Evolutionary conservation across 2,329 filamentous ascomycete genomes (phyloP).

Genomic region (Neopestalotiopsis clavispora): DNA sequence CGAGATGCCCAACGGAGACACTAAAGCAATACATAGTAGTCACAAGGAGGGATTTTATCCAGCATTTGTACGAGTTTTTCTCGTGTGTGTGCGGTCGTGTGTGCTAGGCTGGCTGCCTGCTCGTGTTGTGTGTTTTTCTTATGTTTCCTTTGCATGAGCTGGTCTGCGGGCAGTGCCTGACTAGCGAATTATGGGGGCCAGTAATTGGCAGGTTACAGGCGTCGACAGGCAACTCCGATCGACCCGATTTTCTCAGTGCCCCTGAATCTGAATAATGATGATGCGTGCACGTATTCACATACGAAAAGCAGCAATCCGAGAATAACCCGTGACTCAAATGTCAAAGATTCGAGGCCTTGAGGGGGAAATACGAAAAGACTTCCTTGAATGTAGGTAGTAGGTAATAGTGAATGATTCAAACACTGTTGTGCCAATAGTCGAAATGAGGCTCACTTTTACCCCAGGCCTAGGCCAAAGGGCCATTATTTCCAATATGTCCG

Average conservation of each 20-base stretch:
- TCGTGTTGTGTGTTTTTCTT: background rate
- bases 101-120: background rate
- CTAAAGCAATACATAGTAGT: no score
- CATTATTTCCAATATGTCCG: no score
- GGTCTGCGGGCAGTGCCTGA: background rate
- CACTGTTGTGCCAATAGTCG: background rate
- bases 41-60: background rate
- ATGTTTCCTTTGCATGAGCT: background rate
- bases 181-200: background rate
- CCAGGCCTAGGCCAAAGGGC: no score
- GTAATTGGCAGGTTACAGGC: background rate
- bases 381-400: background rate
- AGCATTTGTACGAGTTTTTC: background rate
- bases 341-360: background rate
- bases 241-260: background rate
- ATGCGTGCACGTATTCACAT: background rate
- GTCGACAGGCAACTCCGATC: background rate
- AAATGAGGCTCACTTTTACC: background rate
- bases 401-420: background rate
- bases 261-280: background rate
- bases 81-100: background rate
- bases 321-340: background rate
- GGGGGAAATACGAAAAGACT: background rate
- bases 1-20: no score
- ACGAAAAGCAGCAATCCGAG: background rate